Evolutionary conservation across 202 grass and related monocot species (phyloP), one percentile per base, ranked within the genome.

Genomic region (Carex sylvatica): DNA sequence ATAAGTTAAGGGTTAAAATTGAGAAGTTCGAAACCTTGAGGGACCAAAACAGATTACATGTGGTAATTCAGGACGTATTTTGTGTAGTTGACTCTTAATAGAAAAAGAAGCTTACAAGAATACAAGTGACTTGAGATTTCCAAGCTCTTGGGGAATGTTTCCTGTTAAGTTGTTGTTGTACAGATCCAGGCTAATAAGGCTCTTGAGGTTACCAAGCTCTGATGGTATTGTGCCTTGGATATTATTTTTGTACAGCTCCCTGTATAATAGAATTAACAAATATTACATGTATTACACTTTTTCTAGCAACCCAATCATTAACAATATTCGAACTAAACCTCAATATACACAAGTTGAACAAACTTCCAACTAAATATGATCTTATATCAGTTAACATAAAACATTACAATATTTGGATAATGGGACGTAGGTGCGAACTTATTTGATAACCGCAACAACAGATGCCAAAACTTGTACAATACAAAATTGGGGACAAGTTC

Each of bases 161-260:
- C 93, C 86, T 33, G 90, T 85, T 36, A 92, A 82, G 70, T 95
- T 92, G 83, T 95, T 95, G 75, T 89, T 87, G 73, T 92, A 95
- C 75, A 95, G 75, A 35, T 92, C 92, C 84, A 95, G 70, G 75
- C 89, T 91, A 54, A 94, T 83, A 79, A 94, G 87, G 71, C 30
- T 89, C 61, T 89, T 94, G 46, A 94, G 84, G 61, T 86, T 92
- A 24, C 92, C 86, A 64, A 95, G 68, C 22, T 92, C 84, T 33
- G 60, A 16, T 52, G 92, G 90, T 55, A 92, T 90, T 61, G 81
- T 88, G 15, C 90, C 90, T 79, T 87, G 79, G 70, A 95, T 85
- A 79, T 90, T 88, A 67, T 95, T 95, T 68, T 86, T 92, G 62
- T 95, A 95, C n/a, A 95, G 86, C 73, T 92, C 92, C 61, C 92